phyloP scores from a whole-genome alignment of 305 asterid species.

The Fraxinus sp. region DNA sequence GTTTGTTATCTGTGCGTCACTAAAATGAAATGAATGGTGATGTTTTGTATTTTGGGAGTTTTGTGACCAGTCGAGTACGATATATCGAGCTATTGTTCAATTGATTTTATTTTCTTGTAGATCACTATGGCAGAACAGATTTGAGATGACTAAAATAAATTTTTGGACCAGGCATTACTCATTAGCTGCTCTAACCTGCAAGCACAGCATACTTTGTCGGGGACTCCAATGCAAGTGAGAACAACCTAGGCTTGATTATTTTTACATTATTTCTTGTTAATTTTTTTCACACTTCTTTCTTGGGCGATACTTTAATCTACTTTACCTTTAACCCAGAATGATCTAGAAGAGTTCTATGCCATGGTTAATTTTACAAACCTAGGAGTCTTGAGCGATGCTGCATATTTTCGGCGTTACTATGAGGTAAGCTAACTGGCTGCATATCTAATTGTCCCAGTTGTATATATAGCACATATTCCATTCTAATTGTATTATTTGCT shows the following conservation, averaged over 20 bases:
- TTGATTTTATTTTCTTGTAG: slow-evolving; percentile 24
- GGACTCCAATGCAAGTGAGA: slow-evolving; percentile 98
- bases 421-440: slow-evolving; percentile 57
- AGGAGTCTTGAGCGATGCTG: slow-evolving; percentile 87
- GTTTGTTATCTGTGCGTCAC: neutral
- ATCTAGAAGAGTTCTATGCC: slow-evolving; percentile 95
- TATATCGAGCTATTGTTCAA: slow-evolving; percentile 19
- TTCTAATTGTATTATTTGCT: slow-evolving; percentile 27
- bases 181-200: slow-evolving; percentile 85
- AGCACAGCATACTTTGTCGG: slow-evolving; percentile 83
- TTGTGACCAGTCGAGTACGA: slow-evolving; percentile 85
- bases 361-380: slow-evolving; percentile 98
- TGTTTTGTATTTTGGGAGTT: neutral
- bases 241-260: slow-evolving; percentile 19
- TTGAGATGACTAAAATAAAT: slow-evolving; percentile 30
- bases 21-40: neutral
- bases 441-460: slow-evolving; percentile 19
- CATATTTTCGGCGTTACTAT: slow-evolving; percentile 82
- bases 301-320: slow-evolving; percentile 11
- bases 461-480: slow-evolving; percentile 10
- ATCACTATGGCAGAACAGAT: slow-evolving; percentile 24
- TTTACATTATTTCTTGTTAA: slow-evolving; percentile 16
- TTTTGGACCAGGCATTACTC: slow-evolving; percentile 68
- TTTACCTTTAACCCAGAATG: slow-evolving; percentile 58
- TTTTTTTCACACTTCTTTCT: slow-evolving; percentile 11